Evolutionary conservation across 2,329 filamentous ascomycete species (phyloP).

Genomic region (Colletotrichum sp.): DNA sequence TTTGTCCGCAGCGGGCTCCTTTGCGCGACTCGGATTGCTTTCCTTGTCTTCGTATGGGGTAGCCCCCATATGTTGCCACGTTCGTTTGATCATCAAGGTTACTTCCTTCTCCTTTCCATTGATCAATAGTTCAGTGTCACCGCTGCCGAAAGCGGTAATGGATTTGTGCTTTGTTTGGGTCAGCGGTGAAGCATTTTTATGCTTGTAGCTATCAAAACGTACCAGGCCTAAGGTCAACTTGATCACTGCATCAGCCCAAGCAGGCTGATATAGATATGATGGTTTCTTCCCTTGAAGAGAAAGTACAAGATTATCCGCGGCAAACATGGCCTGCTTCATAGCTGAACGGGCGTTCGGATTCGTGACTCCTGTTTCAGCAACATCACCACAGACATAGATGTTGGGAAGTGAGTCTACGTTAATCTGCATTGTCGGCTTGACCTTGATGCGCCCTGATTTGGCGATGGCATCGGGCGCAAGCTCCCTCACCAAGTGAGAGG

Average conservation of each 20-base stretch:
- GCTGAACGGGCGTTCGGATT: slow-evolving; percentile 62
- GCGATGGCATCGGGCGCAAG: slow-evolving; percentile 51
- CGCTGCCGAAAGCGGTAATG: slow-evolving; percentile 47
- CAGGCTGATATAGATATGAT: slow-evolving; percentile 41
- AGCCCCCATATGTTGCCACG: slow-evolving; percentile 48
- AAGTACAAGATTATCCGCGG: slow-evolving; percentile 58
- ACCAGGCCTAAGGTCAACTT: slow-evolving; percentile 61
- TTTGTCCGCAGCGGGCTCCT: not conserved
- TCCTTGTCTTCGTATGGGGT: slow-evolving; percentile 48
- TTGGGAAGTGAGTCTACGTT: slow-evolving; percentile 49
- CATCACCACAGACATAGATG: slow-evolving; percentile 69
- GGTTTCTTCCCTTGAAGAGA: slow-evolving; percentile 45
- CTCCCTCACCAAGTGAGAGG: slow-evolving; percentile 51
- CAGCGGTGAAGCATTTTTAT: not conserved
- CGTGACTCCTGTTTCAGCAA: slow-evolving; percentile 55
- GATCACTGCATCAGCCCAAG: slow-evolving; percentile 54
- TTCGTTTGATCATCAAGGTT: slow-evolving; percentile 46
- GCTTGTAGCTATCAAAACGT: slow-evolving; percentile 23
- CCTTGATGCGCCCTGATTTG: slow-evolving; percentile 52
- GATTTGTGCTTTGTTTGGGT: slow-evolving; percentile 44
- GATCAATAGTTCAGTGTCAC: slow-evolving; percentile 47
- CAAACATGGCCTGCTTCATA: slow-evolving; percentile 56
- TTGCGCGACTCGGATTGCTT: not conserved
- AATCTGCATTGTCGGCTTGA: slow-evolving; percentile 64
- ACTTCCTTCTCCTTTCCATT: slow-evolving; percentile 44